These are phyloP conservation scores for Pythium scleroteichum DNA, from an alignment of 352 stramenopile genomes.

Conservation along the genomic window DNA sequence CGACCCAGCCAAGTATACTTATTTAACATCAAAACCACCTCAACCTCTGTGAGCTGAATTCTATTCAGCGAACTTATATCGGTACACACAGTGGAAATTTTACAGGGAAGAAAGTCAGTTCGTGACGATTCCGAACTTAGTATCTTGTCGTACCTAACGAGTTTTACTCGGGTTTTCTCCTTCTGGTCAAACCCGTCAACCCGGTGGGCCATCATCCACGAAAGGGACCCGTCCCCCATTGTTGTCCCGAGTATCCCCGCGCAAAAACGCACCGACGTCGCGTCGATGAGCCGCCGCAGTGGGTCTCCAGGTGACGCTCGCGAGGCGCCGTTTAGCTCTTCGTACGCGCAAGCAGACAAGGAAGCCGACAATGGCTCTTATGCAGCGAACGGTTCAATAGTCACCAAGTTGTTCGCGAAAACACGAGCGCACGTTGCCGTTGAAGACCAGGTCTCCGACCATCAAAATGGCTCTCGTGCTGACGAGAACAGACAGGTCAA, in stretches of 20 bases:
- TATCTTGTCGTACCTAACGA: constrained; percentile 11
- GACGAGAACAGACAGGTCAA: background rate
- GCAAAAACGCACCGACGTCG: constrained; percentile 7
- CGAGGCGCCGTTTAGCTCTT: background rate
- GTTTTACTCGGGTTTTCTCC: constrained; percentile 1
- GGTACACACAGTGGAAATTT: background rate
- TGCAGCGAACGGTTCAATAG: constrained; percentile 5
- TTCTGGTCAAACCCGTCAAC: background rate
- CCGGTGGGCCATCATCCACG: background rate
- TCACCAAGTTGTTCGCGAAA: constrained; percentile 22
- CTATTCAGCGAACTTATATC: background rate
- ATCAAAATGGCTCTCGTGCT: background rate
- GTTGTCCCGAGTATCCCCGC: background rate
- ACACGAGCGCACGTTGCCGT: constrained; percentile 8
- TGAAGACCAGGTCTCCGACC: background rate
- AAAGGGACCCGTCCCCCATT: constrained; percentile 12
- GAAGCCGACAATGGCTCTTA: background rate
- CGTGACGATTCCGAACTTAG: constrained; percentile 1
- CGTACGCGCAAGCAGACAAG: background rate
- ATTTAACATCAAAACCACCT: background rate
- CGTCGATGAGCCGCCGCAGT: constrained; percentile 7
- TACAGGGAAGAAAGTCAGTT: constrained; percentile 3
- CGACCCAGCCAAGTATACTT: background rate
- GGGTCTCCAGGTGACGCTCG: background rate
- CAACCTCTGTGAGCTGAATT: no score